Conservation (phyloP, 352 stramenopile genomes). For the Globisporangium solare region DNA sequence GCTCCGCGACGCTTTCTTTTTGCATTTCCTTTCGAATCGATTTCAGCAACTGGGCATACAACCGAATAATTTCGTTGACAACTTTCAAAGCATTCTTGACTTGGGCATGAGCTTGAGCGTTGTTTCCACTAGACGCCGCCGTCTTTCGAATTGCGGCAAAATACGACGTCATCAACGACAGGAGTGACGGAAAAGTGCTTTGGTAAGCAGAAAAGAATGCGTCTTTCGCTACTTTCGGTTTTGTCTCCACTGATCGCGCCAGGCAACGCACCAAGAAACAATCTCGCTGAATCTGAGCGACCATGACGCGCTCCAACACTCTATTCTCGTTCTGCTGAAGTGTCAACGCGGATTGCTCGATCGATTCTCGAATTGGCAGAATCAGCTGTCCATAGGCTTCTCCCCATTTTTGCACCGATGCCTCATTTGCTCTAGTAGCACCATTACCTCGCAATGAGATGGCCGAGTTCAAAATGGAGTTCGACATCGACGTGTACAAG, state of each 20-base stretch:
- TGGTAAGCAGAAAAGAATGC: slow-evolving; percentile 66
- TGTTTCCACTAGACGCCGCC: slow-evolving; percentile 14
- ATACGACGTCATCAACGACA: slow-evolving; percentile 66
- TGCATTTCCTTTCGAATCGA: slow-evolving; percentile 83
- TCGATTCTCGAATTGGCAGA: slow-evolving; percentile 62
- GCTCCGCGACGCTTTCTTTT: slow-evolving; percentile 59
- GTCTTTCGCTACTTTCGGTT: slow-evolving; percentile 73
- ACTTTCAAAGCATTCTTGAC: slow-evolving; percentile 67
- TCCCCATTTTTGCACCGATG: slow-evolving; percentile 39
- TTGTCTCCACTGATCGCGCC: slow-evolving; percentile 61
- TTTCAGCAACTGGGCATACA: slow-evolving; percentile 75
- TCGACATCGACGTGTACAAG: slow-evolving; percentile 76
- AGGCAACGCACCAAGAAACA: slow-evolving; percentile 67
- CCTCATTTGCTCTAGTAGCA: slow-evolving; percentile 19
- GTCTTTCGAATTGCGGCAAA: slow-evolving; percentile 60
- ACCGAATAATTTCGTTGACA: slow-evolving; percentile 72
- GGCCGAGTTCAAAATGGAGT: slow-evolving; percentile 72
- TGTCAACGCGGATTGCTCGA: slow-evolving; percentile 58
- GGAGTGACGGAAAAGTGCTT: slow-evolving; percentile 45
- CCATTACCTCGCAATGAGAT: slow-evolving; percentile 42
- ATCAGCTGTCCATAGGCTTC: slow-evolving; percentile 56
- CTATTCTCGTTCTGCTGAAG: slow-evolving; percentile 73
- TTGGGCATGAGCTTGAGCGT: slow-evolving; percentile 28
- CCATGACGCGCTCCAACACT: slow-evolving; percentile 56
- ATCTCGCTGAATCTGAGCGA: slow-evolving; percentile 65